A percentile compares a stretch with the other conserved stretches of the same genome.
These are phyloP conservation scores for Pterocarpus santalinus DNA, from an alignment of 306 rosid genomes.

Conservation along the genomic window DNA sequence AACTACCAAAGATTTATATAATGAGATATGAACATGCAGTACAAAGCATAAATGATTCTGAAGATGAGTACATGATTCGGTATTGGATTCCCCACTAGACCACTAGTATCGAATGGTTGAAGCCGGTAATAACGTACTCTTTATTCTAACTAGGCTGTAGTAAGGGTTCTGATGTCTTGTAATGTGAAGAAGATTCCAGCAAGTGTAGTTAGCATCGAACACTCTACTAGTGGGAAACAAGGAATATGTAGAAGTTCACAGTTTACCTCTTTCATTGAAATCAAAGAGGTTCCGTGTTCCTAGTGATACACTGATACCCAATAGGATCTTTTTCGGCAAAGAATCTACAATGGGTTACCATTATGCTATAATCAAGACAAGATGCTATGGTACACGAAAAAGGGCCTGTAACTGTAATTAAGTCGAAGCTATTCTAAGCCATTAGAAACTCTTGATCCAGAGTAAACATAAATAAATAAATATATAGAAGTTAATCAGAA, in stretches of 20 bases:
- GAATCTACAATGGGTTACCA: slow-evolving; percentile 8
- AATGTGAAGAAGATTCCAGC: slow-evolving; percentile 25
- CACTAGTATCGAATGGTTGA: background rate
- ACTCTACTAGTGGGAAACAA: slow-evolving; percentile 33
- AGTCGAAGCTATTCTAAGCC: background rate
- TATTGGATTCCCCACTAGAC: slow-evolving; percentile 11
- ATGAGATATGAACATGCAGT: slow-evolving; percentile 1
- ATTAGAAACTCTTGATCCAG: slow-evolving; percentile 14
- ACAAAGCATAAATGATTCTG: slow-evolving; percentile 1
- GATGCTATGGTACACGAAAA: background rate
- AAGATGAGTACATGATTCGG: slow-evolving; percentile 22
- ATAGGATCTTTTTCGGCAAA: background rate
- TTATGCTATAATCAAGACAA: background rate
- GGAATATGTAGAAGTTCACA: slow-evolving; percentile 40
- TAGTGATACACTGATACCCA: slow-evolving; percentile 24
- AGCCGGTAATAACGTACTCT: background rate
- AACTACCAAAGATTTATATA: background rate
- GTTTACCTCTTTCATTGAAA: background rate
- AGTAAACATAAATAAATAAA: background rate
- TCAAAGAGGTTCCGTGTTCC: slow-evolving; percentile 1
- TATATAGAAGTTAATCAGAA: background rate
- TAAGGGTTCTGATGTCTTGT: slow-evolving; percentile 14
- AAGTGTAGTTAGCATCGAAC: slow-evolving; percentile 31
- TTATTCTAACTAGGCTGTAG: background rate
- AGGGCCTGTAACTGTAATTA: background rate